A percentile compares a stretch with the other conserved stretches of the same genome.
Evolutionary conservation across 352 stramenopile genomes (phyloP).

Genomic region (Phytophthora colocasiae): DNA sequence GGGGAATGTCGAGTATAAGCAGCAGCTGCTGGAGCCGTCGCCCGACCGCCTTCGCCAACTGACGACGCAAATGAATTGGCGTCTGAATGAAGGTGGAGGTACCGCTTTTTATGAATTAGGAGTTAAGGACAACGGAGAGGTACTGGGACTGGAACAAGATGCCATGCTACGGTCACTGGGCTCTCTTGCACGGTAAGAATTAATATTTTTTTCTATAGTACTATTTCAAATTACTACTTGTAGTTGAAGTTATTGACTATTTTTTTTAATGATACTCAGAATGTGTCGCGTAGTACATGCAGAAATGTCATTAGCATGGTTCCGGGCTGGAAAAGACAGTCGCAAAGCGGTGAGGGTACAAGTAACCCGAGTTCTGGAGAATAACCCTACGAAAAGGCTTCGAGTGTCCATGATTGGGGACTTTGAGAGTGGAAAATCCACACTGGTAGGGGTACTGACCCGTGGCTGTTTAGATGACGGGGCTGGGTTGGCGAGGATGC

Average conservation of each 20-base stretch:
- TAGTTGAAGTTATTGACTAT: conserved; percentile 28
- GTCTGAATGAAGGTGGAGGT: conserved; percentile 88
- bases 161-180: conserved; percentile 76
- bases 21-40: conserved; percentile 79
- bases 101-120: conserved; percentile 90
- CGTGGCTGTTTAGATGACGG: conserved; percentile 86
- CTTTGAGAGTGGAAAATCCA: conserved; percentile 91
- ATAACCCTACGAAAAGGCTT: conserved; percentile 63
- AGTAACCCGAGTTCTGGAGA: conserved; percentile 58
- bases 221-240: conserved; percentile 1
- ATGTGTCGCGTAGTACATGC: conserved; percentile 83
- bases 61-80: conserved; percentile 92
- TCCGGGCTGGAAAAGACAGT: conserved; percentile 49
- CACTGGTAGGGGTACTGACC: conserved; percentile 89
- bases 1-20: conserved; percentile 93
- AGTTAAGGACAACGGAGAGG: conserved; percentile 83
- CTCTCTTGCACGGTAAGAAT: conserved; percentile 58
- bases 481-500: conserved; percentile 85
- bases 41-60: conserved; percentile 85
- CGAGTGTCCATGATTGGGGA: conserved; percentile 89
- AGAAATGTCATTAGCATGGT: conserved; percentile 68
- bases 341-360: conserved; percentile 59
- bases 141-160: conserved; percentile 70
- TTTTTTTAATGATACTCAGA: conserved; percentile 29
- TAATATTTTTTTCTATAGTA: not conserved